Evolutionary conservation across 2,329 filamentous ascomycete species (phyloP), one percentile per base, ranked within the genome.

Genomic region (Hypoxylon rubiginosum): DNA sequence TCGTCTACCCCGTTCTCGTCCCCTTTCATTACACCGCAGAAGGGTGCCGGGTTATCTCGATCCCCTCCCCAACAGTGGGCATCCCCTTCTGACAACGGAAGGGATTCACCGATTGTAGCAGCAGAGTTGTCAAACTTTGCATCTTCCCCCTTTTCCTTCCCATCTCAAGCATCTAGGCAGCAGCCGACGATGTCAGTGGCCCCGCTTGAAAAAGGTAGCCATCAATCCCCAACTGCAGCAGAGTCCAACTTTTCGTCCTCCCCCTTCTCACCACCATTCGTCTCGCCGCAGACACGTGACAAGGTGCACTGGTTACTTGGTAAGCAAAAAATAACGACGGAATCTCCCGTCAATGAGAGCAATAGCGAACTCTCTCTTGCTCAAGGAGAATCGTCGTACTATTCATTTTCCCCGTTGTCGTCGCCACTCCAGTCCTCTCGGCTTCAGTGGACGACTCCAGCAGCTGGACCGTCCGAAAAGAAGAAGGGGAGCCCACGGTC

Each of bases 81-180:
- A 28, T 26, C 46, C 46, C 43, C 43, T 13, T 49, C 46, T 17
- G 46, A 49, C 26, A 28, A 49, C 24, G 19, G 24, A 49, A 28
- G 46, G 26, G 24, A 28, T 11, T 49, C 26, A 28, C 24, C 46
- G n/a, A 9, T 8, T 28, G 21, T n/a, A n/a, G 26, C 46, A 28
- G 46, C 46, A 28, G 46, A 49, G 1, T 17, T n/a, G 26, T n/a
- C 46, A 1, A 7, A 30, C 15, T 8, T 17, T 49, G 8, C 13
- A 17, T 30, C 46, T n/a, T 49, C 46, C 13, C 46, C 46, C 11
- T 28, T 49, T 30, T 49, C 39, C n/a, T 41, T 13, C 2, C 28
- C 17, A 34, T 19, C 28, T 41, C 36, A 54, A 19, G 45, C 45
- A 10, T 46, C 61, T 46, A 48, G 46, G 50, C 57, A 43, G 19